A percentile compares a stretch with the other conserved stretches of the same genome.
Conservation (phyloP, 2,329 filamentous ascomycete species). For the Falciphora oryzae region DNA sequence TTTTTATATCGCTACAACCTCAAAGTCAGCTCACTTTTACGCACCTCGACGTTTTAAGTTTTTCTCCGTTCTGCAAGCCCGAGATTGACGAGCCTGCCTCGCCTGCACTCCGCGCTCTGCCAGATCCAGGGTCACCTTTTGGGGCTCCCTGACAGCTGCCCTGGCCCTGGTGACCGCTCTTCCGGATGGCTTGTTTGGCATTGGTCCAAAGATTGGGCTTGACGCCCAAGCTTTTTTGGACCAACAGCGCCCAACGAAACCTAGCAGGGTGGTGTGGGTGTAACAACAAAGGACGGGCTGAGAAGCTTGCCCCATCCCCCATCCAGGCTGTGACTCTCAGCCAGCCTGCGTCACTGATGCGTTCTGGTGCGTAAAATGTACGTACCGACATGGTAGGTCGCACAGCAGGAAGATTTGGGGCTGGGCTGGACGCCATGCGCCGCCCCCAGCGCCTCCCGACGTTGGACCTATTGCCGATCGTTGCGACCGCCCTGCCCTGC, state of each 20-base stretch:
- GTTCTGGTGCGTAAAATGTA: neutral
- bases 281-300: too few species aligned
- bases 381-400: neutral
- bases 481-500: neutral
- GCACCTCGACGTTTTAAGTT: constrained; percentile 1
- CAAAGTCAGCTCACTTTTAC: constrained; percentile 1
- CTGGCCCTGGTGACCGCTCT: neutral
- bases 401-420: neutral
- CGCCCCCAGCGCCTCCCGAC: too few species aligned
- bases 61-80: neutral
- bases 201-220: neutral
- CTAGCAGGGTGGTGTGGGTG: neutral
- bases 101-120: neutral
- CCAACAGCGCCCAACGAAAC: neutral
- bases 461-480: neutral
- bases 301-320: neutral
- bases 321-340: neutral
- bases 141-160: neutral
- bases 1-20: constrained; percentile 6
- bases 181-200: neutral
- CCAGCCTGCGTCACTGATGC: neutral
- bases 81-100: neutral
- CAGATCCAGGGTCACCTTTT: neutral
- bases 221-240: neutral
- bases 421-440: neutral